Evolutionary conservation across 2,329 filamentous ascomycete genomes (phyloP), one percentile per base, ranked within the genome.

Genomic region (Magnaporthales sp.): DNA sequence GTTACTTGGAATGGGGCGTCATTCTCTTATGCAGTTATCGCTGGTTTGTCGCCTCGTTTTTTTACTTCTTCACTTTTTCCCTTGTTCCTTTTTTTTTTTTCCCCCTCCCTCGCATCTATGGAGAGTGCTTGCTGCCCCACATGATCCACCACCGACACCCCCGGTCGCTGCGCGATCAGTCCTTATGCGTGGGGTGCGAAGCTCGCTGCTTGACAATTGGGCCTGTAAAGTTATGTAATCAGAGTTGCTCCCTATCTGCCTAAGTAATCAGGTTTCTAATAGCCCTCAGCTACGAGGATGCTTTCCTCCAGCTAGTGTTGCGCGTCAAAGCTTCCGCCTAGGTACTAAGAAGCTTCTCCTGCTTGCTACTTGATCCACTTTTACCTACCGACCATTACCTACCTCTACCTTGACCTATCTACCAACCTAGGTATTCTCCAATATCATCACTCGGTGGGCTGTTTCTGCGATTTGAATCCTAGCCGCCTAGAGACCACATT

Each of bases 21-120:
- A 24, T 61, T n/a, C 58, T 26, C 58, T 61, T n/a, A 27, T 61
- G 38, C 38, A 65, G 13, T 60, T 24, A 19, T 65, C 26, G 27
- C 26, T 15, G 30, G 7, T 54, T n/a, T 51, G 61, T 67, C 61
- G 66, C 62, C 51, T 67, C 62, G 54, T 31, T 67, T 65, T 64
- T 64, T 63, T 63, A 46, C 29, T 66, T 62, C 10, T 30, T 27
- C 27, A 15, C 19, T 54, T 29, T 29, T 46, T 62, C 27, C 54
- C 29, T 31, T 9, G 26, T 7, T 22, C 11, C 24, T 19, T 4
- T 15, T 10, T 6, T 24, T 19, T 9, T 54, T 26, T 27, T 13
- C 10, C 32, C 26, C 38, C 38, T 38, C 24, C 22, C 5, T 29
- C 19, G n/a, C 8, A 24, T 38, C 30, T 32, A 38, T n/a, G 38